These are phyloP conservation scores for Fusarium verrucosum DNA, from an alignment of 2,329 filamentous ascomycete genomes.

Conservation along the genomic window DNA sequence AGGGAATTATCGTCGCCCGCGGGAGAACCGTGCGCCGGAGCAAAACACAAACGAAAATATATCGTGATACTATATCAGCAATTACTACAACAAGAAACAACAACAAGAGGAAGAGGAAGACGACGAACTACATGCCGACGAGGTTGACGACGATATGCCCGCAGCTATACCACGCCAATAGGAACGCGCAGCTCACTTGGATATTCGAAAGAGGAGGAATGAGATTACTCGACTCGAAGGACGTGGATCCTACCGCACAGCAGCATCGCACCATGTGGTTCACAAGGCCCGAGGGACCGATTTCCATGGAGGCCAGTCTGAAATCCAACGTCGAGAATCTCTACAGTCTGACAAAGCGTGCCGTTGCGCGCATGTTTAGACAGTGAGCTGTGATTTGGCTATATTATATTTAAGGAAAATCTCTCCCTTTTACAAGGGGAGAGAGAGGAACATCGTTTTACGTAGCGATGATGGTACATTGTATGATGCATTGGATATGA, in stretches of 20 bases:
- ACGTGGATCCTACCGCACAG: slow-evolving; percentile 5
- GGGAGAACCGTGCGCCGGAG: slow-evolving; percentile 38
- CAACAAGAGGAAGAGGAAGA: slow-evolving; percentile 12
- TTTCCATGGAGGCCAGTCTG: slow-evolving; percentile 20
- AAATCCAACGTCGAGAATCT: slow-evolving; percentile 16
- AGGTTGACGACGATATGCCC: slow-evolving; percentile 25
- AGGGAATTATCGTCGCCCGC: slow-evolving; percentile 39
- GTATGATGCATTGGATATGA: slow-evolving; percentile 35
- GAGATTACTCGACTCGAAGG: slow-evolving; percentile 26
- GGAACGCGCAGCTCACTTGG: slow-evolving; percentile 36
- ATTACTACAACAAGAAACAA: slow-evolving; percentile 25
- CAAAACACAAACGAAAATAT: slow-evolving; percentile 35
- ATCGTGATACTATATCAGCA: slow-evolving; percentile 25
- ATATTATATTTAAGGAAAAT: slow-evolving; percentile 17
- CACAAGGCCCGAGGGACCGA: slow-evolving; percentile 11
- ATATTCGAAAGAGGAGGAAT: slow-evolving; percentile 38
- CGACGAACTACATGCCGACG: slow-evolving; percentile 6
- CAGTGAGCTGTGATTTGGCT: slow-evolving; percentile 3
- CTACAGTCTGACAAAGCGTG: slow-evolving; percentile 30
- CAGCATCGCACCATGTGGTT: slow-evolving; percentile 18
- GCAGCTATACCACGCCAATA: slow-evolving; percentile 33
- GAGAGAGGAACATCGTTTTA: neutral
- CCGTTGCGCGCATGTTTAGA: slow-evolving; percentile 29
- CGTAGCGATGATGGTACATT: slow-evolving; percentile 13
- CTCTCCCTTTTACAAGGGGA: neutral